Conservation (phyloP, 768 basidiomycete species). For the Mycena indigotica region DNA sequence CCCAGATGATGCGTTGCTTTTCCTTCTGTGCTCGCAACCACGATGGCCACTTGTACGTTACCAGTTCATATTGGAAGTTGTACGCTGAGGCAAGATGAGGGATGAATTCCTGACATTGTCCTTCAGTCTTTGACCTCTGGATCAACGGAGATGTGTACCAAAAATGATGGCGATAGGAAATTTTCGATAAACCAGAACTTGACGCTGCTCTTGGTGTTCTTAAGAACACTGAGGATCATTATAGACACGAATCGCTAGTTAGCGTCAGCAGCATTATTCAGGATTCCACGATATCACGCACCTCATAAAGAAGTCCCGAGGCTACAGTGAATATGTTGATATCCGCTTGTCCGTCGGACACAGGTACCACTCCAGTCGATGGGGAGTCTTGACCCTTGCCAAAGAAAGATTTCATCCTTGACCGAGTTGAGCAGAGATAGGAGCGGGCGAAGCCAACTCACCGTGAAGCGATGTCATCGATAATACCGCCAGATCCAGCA, state of each 20-base stretch:
- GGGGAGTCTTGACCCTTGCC: conserved; percentile 33
- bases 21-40: conserved; percentile 97
- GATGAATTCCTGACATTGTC: conserved; percentile 75
- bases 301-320: conserved; percentile 95
- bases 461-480: conserved; percentile 56
- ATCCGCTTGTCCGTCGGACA: conserved; percentile 65
- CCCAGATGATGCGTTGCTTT: conserved; percentile 99
- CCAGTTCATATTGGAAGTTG: conserved; percentile 92
- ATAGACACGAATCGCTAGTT: conserved; percentile 91
- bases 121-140: background rate
- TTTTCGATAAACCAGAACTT: conserved; percentile 99
- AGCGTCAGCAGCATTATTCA: conserved; percentile 2
- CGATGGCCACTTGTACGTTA: conserved; percentile 99
- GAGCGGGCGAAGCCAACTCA: conserved; percentile 26
- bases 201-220: conserved; percentile 90
- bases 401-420: conserved; percentile 51
- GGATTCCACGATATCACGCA: conserved; percentile 27
- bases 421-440: conserved; percentile 26
- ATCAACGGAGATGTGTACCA: conserved; percentile 51
- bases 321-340: conserved; percentile 99
- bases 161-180: conserved; percentile 96
- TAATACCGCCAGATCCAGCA: conserved; percentile 35
- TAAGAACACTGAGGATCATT: conserved; percentile 95
- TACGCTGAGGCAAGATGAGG: conserved; percentile 91
- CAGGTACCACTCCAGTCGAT: conserved; percentile 21